These are phyloP conservation scores for Ormosia semicastrata DNA, from an alignment of 306 rosid genomes.

Conservation along the genomic window DNA sequence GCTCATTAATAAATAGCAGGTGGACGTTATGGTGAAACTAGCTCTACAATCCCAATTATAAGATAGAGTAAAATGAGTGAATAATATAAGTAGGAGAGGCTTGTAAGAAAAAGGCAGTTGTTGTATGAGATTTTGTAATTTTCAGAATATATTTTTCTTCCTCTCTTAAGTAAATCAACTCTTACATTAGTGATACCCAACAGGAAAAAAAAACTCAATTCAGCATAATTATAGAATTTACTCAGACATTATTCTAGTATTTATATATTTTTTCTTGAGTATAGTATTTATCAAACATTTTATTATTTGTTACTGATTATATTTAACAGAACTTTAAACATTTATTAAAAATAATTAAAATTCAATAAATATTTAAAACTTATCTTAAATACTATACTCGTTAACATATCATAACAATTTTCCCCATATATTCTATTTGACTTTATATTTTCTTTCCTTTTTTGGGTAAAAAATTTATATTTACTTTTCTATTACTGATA, in stretches of 20 bases:
- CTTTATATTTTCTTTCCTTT: not conserved
- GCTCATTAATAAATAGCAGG: not conserved
- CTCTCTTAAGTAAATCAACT: not conserved
- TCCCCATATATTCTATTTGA: not conserved
- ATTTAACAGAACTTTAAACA: too few relatives aligned
- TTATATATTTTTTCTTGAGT: too few relatives aligned
- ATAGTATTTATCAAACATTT: too few relatives aligned
- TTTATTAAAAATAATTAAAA: too few relatives aligned
- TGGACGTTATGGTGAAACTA: constrained; percentile 2
- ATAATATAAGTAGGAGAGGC: not conserved
- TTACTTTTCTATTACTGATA: too few relatives aligned
- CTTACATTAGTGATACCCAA: not conserved
- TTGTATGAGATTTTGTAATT: not conserved
- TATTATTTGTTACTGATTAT: too few relatives aligned
- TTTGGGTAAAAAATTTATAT: too few relatives aligned
- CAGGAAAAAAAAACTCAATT: not conserved
- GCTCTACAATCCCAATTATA: not conserved
- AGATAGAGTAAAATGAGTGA: not conserved
- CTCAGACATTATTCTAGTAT: too few relatives aligned
- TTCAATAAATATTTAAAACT: too few relatives aligned
- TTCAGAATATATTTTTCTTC: not conserved
- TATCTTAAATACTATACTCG: too few relatives aligned
- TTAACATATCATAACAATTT: too few relatives aligned
- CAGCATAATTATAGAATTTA: not conserved
- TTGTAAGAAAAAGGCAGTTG: not conserved